A percentile compares a stretch with the other conserved stretches of the same genome.
phyloP scores from a whole-genome alignment of 2,329 filamentous ascomycete genomes.

The Teratosphaeria viscida region DNA sequence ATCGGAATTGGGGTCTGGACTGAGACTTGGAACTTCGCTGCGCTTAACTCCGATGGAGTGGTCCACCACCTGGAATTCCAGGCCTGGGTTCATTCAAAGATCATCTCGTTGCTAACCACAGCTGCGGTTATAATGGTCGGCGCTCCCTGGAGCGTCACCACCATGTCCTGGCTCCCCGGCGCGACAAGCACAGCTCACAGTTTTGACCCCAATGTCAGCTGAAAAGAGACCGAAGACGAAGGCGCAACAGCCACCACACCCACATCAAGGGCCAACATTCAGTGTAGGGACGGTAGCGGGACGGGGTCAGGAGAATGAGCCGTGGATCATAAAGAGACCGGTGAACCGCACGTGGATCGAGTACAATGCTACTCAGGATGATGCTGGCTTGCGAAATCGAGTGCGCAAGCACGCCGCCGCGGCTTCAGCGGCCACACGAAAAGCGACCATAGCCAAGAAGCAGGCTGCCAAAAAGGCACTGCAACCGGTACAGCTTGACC shows the following conservation, averaged over 20 bases:
- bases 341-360: background rate
- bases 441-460: constrained; percentile 13
- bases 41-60: background rate
- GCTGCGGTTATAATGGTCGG: background rate
- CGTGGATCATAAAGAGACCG: background rate
- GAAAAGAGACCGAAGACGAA: background rate
- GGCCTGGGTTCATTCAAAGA: background rate
- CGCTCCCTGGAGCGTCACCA: background rate
- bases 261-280: background rate
- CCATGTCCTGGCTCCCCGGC: background rate
- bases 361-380: background rate
- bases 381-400: background rate
- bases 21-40: background rate
- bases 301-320: background rate
- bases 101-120: background rate
- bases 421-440: constrained; percentile 9
- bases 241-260: background rate
- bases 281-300: background rate
- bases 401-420: constrained; percentile 7
- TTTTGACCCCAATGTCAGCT: background rate
- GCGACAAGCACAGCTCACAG: background rate
- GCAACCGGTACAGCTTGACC: background rate
- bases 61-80: background rate
- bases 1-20: background rate
- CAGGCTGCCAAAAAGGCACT: background rate